Percentiles rank a stretch among this genome's conserved stretches.
phyloP scores from a whole-genome alignment of 768 basidiomycete genomes.

The Strobilomyces confusus region DNA sequence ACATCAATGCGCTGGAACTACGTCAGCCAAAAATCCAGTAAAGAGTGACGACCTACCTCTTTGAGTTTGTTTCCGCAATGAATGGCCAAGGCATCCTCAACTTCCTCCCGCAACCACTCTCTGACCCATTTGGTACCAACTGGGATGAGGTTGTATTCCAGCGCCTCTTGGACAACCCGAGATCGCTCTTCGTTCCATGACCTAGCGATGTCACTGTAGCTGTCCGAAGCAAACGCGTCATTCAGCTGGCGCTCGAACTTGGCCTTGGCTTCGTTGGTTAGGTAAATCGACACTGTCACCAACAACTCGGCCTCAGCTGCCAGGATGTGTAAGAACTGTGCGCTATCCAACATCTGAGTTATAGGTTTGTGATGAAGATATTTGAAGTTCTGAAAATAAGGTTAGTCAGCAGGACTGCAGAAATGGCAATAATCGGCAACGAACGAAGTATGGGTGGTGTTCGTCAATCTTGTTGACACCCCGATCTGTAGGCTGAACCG shows the following conservation, averaged over 20 bases:
- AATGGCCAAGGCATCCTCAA: slow-evolving; percentile 76
- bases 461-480: slow-evolving; percentile 77
- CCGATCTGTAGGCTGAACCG: slow-evolving; percentile 82
- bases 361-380: slow-evolving; percentile 82
- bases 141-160: slow-evolving; percentile 82
- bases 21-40: slow-evolving; percentile 11
- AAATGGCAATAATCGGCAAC: slow-evolving; percentile 24
- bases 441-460: slow-evolving; percentile 65
- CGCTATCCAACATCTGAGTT: slow-evolving; percentile 57
- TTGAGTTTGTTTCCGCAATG: slow-evolving; percentile 66
- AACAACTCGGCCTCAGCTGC: slow-evolving; percentile 87
- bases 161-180: slow-evolving; percentile 70
- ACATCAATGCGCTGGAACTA: slow-evolving; percentile 70
- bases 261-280: slow-evolving; percentile 60
- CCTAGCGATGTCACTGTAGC: slow-evolving; percentile 77
- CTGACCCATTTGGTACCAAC: slow-evolving; percentile 83
- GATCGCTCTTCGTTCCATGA: slow-evolving; percentile 90
- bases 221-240: slow-evolving; percentile 80
- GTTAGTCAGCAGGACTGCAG: slow-evolving; percentile 3
- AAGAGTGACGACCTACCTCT: slow-evolving; percentile 45
- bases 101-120: slow-evolving; percentile 86
- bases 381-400: slow-evolving; percentile 76
- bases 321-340: slow-evolving; percentile 89
- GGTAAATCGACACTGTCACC: slow-evolving; percentile 67
- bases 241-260: slow-evolving; percentile 71